Evolutionary conservation across 345 rosid genomes (phyloP).

Genomic region (Eucalyptus marginata): DNA sequence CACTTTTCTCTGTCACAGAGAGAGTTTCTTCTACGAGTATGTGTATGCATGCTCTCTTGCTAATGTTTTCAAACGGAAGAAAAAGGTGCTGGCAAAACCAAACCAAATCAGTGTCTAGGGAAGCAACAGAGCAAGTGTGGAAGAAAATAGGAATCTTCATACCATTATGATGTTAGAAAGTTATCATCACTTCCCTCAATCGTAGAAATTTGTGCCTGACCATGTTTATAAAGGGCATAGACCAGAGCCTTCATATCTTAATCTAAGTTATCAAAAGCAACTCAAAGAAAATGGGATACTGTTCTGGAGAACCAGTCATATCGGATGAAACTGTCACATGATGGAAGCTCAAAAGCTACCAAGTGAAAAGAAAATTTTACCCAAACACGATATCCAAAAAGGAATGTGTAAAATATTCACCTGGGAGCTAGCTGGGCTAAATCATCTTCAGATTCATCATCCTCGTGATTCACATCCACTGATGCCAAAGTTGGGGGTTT

Average conservation of each 20-base stretch:
- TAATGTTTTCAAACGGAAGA: not conserved
- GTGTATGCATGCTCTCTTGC: not conserved
- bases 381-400: not conserved
- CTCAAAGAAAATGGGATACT: not conserved
- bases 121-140: not conserved
- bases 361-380: not conserved
- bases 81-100: not conserved
- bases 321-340: not conserved
- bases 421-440: conserved; percentile 32
- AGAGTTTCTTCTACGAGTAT: not conserved
- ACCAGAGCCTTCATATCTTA: not conserved
- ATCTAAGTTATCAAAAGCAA: not conserved
- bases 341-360: not conserved
- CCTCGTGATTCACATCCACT: conserved; percentile 49
- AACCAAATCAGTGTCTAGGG: not conserved
- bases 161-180: not conserved
- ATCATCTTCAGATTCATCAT: conserved; percentile 81
- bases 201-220: not conserved
- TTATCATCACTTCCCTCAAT: not conserved
- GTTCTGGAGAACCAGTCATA: not conserved
- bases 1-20: not conserved
- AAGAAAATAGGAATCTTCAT: not conserved
- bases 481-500: conserved; percentile 23
- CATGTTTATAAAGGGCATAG: not conserved
- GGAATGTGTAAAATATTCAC: not conserved